phyloP scores from a whole-genome alignment of 257 asterid genomes.

The Jacaranda mimosifolia region DNA sequence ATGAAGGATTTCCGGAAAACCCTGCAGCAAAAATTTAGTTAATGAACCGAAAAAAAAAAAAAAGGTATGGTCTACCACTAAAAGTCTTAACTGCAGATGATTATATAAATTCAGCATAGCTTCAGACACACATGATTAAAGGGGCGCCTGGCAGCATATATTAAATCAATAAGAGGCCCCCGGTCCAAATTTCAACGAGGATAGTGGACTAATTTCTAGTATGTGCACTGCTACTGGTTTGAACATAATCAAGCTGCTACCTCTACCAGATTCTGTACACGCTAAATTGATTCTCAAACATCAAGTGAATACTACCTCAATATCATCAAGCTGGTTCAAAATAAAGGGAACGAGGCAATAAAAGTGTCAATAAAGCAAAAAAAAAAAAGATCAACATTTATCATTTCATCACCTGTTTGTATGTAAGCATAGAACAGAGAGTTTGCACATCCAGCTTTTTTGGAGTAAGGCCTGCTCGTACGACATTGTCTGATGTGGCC shows the following conservation, averaged over 20 bases:
- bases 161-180: too few relatives aligned
- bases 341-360: neutral
- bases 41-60: neutral
- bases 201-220: too few relatives aligned
- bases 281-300: too few relatives aligned
- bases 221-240: too few relatives aligned
- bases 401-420: slow-evolving; percentile 50
- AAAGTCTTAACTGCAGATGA: too few relatives aligned
- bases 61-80: neutral
- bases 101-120: too few relatives aligned
- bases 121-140: too few relatives aligned
- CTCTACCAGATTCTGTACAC: too few relatives aligned
- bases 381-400: neutral
- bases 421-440: slow-evolving; percentile 79
- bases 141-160: too few relatives aligned
- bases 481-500: slow-evolving; percentile 83
- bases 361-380: neutral
- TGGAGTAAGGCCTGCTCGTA: slow-evolving; percentile 77
- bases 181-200: too few relatives aligned
- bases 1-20: slow-evolving; percentile 54
- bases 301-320: neutral
- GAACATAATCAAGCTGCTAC: too few relatives aligned
- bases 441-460: slow-evolving; percentile 64
- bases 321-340: neutral
- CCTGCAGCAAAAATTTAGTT: slow-evolving; percentile 37